phyloP scores from a whole-genome alignment of 2,329 filamentous ascomycete genomes.

The Raffaelea arxii region DNA sequence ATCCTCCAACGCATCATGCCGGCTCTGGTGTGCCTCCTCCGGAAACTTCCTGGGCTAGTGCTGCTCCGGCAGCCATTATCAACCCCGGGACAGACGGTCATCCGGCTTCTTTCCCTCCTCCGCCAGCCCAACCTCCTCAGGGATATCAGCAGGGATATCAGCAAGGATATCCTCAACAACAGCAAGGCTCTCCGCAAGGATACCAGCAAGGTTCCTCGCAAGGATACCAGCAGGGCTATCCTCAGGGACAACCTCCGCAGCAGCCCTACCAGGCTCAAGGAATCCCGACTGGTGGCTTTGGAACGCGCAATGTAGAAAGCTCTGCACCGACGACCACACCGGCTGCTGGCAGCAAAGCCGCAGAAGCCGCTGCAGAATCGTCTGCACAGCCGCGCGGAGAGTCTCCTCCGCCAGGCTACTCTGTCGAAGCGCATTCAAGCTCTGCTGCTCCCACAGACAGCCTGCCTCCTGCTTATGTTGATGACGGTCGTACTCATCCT shows the following conservation, averaged over 20 bases:
- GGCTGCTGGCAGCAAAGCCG: conserved; percentile 12
- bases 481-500: conserved; percentile 12
- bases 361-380: conserved; percentile 14
- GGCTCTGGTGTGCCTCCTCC: background rate
- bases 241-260: background rate
- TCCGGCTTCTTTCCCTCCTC: no score
- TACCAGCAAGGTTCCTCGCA: no score
- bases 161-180: no score
- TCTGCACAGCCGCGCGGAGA: conserved; percentile 12
- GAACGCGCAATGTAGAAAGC: no score
- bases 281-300: no score
- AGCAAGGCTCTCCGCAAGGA: no score
- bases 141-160: no score
- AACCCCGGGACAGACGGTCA: background rate
- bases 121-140: no score
- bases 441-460: conserved; percentile 9
- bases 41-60: conserved; percentile 4
- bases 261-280: background rate
- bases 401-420: conserved; percentile 19
- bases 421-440: conserved; percentile 3
- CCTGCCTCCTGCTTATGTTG: conserved; percentile 20
- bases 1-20: background rate
- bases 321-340: no score
- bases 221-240: background rate
- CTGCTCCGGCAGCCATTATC: conserved; percentile 4